Evolutionary conservation across 1,284 basidiomycete species (phyloP), one percentile per base, ranked within the genome.

Genomic region (Phaffia rhodozyma): DNA sequence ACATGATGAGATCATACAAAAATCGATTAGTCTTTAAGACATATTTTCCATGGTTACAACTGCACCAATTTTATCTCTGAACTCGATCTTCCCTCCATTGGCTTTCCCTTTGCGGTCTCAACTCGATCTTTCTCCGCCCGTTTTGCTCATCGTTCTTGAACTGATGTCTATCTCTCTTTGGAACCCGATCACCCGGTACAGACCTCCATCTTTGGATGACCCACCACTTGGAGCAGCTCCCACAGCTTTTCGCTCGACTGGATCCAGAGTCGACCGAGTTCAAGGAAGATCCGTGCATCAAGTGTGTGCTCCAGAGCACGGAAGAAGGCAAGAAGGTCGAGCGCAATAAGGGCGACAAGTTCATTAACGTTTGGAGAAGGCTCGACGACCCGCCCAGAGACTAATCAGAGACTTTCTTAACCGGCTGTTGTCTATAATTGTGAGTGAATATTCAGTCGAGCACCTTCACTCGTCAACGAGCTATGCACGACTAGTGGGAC

Each of bases 281-380:
- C 64, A 56, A 55, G 27, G 72, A 72, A 60, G 72, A 77, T 67
- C 79, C 82, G 0, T 83, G 91, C 53, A 74, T 96, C 60, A 85
- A 89, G 69, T 88, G 88, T 1, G 86, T 94, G 25, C 85, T 83
- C 50, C 55, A 66, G 34, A 85, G 86, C 66, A 98, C 96, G 5
- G 96, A 99, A 75, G 93, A 97, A 76, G 94, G 93, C 2, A 91
- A 87, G 76, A 98, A 98, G 76, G 96, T 97, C 1, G 88, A 91
- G 74, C 79, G 94, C 71, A 97, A 97, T 73, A 79, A 82, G 43
- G 92, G 92, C 30, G 82, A 88, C 62, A 97, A 97, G 76, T 96
- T 30, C 34, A 59, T 62, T 20, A 53, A 55, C 13, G 50, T 66
- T 18, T 66, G 64, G 64, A 34, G 64, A 23, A 61, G 64, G 29